Conservation (phyloP, 441 rosid species). For the Arabidopsis lyrata region DNA sequence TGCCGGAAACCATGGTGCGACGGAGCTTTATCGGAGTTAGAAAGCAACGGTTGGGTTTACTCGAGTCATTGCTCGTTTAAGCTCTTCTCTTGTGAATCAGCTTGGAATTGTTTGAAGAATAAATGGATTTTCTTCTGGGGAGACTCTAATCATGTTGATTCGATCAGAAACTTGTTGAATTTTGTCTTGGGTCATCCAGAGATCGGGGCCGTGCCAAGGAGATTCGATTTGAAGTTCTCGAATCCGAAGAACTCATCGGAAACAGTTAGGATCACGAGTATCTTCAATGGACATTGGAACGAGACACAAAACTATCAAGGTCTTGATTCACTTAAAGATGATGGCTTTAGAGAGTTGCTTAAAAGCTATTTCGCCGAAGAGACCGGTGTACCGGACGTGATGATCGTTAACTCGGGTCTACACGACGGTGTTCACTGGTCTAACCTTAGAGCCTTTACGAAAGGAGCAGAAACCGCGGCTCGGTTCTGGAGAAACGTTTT, state of each 20-base stretch:
- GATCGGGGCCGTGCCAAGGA: slow-evolving; percentile 70
- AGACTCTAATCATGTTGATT: slow-evolving; percentile 94
- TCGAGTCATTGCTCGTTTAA: slow-evolving; percentile 83
- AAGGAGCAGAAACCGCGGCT: slow-evolving; percentile 70
- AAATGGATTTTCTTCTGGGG: slow-evolving; percentile 98
- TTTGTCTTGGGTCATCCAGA: slow-evolving; percentile 74
- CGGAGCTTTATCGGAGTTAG: slow-evolving; percentile 56
- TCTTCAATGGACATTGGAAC: slow-evolving; percentile 94
- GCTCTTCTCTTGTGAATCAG: slow-evolving; percentile 60
- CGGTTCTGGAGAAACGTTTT: slow-evolving; percentile 77
- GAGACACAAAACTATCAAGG: slow-evolving; percentile 84
- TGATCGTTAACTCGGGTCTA: slow-evolving; percentile 86
- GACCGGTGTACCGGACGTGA: slow-evolving; percentile 63
- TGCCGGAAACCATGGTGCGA: slow-evolving; percentile 87
- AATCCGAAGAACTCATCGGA: slow-evolving; percentile 75
- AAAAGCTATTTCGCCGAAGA: slow-evolving; percentile 68
- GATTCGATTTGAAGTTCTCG: slow-evolving; percentile 78
- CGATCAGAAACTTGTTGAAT: slow-evolving; percentile 84
- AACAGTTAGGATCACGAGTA: slow-evolving; percentile 82
- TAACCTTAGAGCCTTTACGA: slow-evolving; percentile 56
- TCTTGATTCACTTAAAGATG: slow-evolving; percentile 73
- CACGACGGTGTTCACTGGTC: slow-evolving; percentile 85
- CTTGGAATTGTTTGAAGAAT: slow-evolving; percentile 79
- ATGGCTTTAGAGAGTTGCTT: slow-evolving; percentile 64
- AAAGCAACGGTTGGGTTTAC: slow-evolving; percentile 98